Percentiles rank a stretch among this genome's conserved stretches.
Conservation (phyloP, 1,139 yeast species). For the Petasospora rhodanensis region DNA sequence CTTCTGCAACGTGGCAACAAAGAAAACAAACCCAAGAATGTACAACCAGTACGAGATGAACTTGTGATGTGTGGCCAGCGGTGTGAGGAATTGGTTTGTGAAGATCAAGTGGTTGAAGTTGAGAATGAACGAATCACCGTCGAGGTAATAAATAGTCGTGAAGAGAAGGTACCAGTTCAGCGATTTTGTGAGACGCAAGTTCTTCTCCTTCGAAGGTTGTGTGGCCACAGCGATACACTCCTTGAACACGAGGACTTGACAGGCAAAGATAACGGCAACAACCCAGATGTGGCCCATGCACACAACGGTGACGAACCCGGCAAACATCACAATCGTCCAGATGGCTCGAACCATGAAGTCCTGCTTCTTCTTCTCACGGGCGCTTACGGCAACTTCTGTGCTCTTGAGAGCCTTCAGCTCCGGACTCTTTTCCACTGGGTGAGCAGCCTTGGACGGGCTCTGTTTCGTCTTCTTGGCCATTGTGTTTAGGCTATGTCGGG, state of each 20-base stretch:
- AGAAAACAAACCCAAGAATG: constrained; percentile 83
- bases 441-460: constrained; percentile 1
- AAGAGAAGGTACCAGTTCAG: constrained; percentile 85
- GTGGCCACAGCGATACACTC: constrained; percentile 87
- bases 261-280: constrained; percentile 61
- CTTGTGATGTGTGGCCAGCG: constrained; percentile 64
- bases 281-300: constrained; percentile 89
- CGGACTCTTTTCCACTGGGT: background rate
- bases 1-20: constrained; percentile 84
- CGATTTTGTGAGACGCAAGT: constrained; percentile 77
- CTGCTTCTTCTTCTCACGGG: constrained; percentile 55
- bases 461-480: constrained; percentile 5
- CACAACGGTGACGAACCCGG: constrained; percentile 62
- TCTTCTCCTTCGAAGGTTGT: constrained; percentile 79
- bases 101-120: constrained; percentile 41
- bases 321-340: constrained; percentile 92
- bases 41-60: constrained; percentile 81
- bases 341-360: constrained; percentile 85
- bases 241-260: constrained; percentile 81
- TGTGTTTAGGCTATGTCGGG: too few species aligned
- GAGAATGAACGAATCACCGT: constrained; percentile 76
- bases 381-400: background rate
- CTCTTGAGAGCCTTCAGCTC: too few species aligned
- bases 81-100: constrained; percentile 36
- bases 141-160: constrained; percentile 81